Evolutionary conservation across 192 early-diverging fungal species (phyloP).

Genomic region (Linderina pennispora): DNA sequence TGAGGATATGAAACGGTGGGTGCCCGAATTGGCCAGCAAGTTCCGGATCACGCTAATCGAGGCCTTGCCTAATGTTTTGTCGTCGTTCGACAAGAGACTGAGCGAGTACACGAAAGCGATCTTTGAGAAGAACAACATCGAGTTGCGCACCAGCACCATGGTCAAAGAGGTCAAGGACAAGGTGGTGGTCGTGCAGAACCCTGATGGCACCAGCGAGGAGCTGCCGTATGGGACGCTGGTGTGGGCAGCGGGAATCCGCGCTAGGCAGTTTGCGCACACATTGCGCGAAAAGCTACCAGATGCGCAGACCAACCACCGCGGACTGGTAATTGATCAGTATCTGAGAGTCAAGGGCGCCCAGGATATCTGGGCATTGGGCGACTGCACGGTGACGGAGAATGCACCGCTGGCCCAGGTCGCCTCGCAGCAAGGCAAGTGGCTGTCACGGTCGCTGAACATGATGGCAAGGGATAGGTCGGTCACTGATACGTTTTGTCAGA

Average conservation of each 20-base stretch:
- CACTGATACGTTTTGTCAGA: constrained; percentile 10
- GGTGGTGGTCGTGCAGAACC: constrained; percentile 45
- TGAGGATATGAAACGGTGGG: constrained; percentile 59
- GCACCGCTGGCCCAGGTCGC: constrained; percentile 83
- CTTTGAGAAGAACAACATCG: constrained; percentile 63
- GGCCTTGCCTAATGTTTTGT: constrained; percentile 59
- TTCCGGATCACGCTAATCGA: constrained; percentile 56
- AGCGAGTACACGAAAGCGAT: constrained; percentile 56
- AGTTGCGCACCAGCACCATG: constrained; percentile 59
- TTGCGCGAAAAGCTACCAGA: constrained; percentile 44
- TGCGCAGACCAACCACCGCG: constrained; percentile 31
- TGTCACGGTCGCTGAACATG: constrained; percentile 65
- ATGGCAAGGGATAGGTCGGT: constrained; percentile 39
- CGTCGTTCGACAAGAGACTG: constrained; percentile 55
- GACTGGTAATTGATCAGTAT: constrained; percentile 68
- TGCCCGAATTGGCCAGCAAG: constrained; percentile 51
- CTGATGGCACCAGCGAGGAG: constrained; percentile 13
- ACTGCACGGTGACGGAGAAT: constrained; percentile 81
- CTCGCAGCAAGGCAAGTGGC: constrained; percentile 80
- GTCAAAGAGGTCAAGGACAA: constrained; percentile 56
- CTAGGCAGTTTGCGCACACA: constrained; percentile 52
- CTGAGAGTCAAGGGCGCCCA: constrained; percentile 52
- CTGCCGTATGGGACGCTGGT: constrained; percentile 65
- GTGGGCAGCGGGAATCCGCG: constrained; percentile 71
- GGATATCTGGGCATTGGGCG: constrained; percentile 78